Percentiles rank a stretch among this genome's conserved stretches.
These are phyloP conservation scores for Phaeosphaeria sp. DNA, from an alignment of 2,329 filamentous ascomycete genomes.

Conservation along the genomic window DNA sequence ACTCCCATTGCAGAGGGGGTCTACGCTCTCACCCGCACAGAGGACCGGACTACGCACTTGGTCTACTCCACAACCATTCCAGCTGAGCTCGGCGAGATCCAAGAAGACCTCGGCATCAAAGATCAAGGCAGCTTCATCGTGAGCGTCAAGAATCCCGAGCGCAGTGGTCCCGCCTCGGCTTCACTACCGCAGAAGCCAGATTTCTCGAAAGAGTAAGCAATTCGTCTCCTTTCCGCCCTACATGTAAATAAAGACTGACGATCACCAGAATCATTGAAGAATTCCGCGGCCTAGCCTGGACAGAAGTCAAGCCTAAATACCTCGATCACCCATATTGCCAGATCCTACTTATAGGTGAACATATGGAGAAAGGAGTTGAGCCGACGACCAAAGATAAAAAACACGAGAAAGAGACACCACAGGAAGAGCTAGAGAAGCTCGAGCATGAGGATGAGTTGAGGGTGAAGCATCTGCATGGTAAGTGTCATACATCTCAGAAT, in stretches of 20 bases:
- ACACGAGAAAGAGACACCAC: conserved; percentile 64
- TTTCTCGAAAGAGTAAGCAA: conserved; percentile 71
- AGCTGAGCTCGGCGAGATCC: conserved; percentile 70
- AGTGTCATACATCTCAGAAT: too few species aligned
- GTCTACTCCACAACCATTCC: conserved; percentile 82
- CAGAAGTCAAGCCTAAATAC: conserved; percentile 73
- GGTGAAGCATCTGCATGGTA: conserved; percentile 65
- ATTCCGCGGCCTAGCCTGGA: conserved; percentile 77
- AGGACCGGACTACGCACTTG: conserved; percentile 73
- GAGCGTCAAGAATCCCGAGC: conserved; percentile 80
- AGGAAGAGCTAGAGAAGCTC: conserved; percentile 75
- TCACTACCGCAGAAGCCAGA: conserved; percentile 69
- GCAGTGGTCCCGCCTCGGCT: conserved; percentile 68
- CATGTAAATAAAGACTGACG: conserved; percentile 9
- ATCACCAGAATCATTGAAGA: conserved; percentile 67
- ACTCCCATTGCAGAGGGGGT: conserved; percentile 83
- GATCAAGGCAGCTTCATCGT: conserved; percentile 78
- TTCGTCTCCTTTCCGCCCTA: background rate
- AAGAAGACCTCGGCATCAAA: conserved; percentile 75
- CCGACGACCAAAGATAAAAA: conserved; percentile 64
- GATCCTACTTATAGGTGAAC: conserved; percentile 78
- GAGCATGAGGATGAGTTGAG: conserved; percentile 76
- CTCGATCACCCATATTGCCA: conserved; percentile 78
- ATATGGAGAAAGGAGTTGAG: conserved; percentile 63
- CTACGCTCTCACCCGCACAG: conserved; percentile 77